Evolutionary conservation across 441 rosid genomes (phyloP), one percentile per base, ranked within the genome.

Genomic region (Adansonia madagascariensis): DNA sequence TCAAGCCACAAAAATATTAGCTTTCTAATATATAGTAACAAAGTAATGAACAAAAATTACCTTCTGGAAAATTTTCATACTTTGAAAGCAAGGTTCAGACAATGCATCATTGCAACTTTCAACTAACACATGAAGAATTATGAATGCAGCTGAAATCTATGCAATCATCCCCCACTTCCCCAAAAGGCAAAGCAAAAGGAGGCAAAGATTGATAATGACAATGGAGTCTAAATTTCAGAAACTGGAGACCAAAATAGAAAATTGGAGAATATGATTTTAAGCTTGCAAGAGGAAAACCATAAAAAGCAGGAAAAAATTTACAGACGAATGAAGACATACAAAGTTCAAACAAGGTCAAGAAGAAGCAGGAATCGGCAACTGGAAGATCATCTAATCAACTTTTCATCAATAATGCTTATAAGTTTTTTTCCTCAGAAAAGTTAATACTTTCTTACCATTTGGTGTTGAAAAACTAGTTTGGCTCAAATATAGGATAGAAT

Each of bases 91-190:
- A 31, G 47, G 74, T 53, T 27, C 61, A 70, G 62, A 11, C 24
- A 31, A 52, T 17, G 47, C 22, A 71, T 71, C 11, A 17, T n/a
- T 53, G 75, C n/a, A 31, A 53, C 62, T 53, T 71, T 71, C 63
- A 55, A 55, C 59, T 8, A 69, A 69, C 44, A 69, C 20, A 47
- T 24, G 4, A 35, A 35, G 41, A 35, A 35, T 35, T 6, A 69
- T 69, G 12, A 69, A 69, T 49, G 73, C 18, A 62, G 1, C 44
- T 14, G 56, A 50, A 50, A 50, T 50, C n/a, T 50, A 50, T 1
- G 56, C 56, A 50, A 50, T 50, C 56, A 50, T 50, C 56, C 56
- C n/a, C 56, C 56, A 4, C 14, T 50, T 50, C 56, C 56, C 56
- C 56, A 14, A n/a, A 50, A 50, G n/a, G 56, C 17, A 50, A 50